phyloP scores from a whole-genome alignment of 768 basidiomycete genomes.

The Termitomyces sp. region DNA sequence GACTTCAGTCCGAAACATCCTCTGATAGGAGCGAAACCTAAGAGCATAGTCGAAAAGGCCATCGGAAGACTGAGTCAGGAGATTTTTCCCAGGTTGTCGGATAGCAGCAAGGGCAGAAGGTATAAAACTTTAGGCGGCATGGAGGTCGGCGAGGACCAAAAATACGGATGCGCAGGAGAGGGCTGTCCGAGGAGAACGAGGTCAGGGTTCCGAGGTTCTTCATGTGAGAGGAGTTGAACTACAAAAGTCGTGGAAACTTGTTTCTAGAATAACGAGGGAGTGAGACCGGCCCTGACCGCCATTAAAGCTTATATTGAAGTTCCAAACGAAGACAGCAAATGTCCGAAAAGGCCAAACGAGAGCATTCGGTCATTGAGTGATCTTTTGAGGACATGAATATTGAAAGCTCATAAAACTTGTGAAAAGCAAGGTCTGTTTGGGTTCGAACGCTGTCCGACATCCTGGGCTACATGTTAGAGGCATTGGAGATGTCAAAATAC shows the following conservation, averaged over 20 bases:
- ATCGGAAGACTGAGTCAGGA: not conserved
- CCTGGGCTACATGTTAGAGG: too few species aligned
- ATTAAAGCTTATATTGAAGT: not conserved
- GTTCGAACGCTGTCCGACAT: too few species aligned
- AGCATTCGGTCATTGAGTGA: not conserved
- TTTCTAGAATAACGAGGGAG: not conserved
- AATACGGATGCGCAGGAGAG: not conserved
- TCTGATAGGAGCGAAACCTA: not conserved
- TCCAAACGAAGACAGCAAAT: not conserved
- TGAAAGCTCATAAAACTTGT: not conserved
- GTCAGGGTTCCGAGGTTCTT: not conserved
- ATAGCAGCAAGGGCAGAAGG: not conserved
- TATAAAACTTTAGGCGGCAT: not conserved
- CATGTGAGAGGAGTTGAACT: not conserved
- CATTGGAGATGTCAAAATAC: not conserved
- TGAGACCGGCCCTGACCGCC: not conserved
- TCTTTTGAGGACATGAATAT: not conserved
- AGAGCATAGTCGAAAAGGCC: not conserved
- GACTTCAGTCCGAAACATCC: not conserved
- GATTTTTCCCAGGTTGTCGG: not conserved
- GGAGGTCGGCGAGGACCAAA: not conserved
- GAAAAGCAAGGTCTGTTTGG: not conserved
- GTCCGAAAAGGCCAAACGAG: not conserved
- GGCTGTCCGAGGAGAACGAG: constrained; percentile 6
- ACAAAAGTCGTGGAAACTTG: not conserved